These are phyloP conservation scores for Aspergillus hancockii DNA, from an alignment of 495 filamentous ascomycete species.

Conservation along the genomic window DNA sequence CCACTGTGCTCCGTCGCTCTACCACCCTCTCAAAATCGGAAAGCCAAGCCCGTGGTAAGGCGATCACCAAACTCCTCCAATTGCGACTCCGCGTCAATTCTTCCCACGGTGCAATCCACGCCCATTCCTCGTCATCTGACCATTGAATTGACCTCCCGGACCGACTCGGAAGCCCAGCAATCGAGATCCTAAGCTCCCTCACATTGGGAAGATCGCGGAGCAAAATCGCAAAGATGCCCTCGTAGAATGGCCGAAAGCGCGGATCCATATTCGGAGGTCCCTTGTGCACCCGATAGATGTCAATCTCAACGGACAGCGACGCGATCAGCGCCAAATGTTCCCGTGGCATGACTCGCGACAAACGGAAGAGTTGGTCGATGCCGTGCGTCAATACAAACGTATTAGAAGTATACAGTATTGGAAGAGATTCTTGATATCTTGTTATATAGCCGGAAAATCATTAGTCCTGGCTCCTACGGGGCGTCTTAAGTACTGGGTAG, in stretches of 20 bases:
- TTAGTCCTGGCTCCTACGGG: not conserved
- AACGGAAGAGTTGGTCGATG: slow-evolving; percentile 16
- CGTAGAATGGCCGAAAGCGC: slow-evolving; percentile 7
- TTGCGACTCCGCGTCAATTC: slow-evolving; percentile 6
- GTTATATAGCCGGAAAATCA: not conserved
- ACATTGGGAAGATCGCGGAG: slow-evolving; percentile 1
- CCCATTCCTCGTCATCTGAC: slow-evolving; percentile 6
- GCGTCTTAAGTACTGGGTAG: not conserved
- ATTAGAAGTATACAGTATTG: slow-evolving; percentile 10
- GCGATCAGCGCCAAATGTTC: slow-evolving; percentile 7
- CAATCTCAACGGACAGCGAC: slow-evolving; percentile 14
- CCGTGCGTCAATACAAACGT: slow-evolving; percentile 16
- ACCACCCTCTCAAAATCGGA: slow-evolving; percentile 8
- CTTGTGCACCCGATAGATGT: slow-evolving; percentile 11
- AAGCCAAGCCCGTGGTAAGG: slow-evolving; percentile 6
- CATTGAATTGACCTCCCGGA: slow-evolving; percentile 1
- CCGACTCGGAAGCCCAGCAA: slow-evolving; percentile 12
- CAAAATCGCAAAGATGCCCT: slow-evolving; percentile 4
- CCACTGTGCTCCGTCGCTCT: slow-evolving; percentile 5
- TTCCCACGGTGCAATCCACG: slow-evolving; percentile 17
- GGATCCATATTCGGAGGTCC: slow-evolving; percentile 7
- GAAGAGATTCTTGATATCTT: slow-evolving; percentile 11
- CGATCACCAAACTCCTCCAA: slow-evolving; percentile 14
- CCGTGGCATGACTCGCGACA: slow-evolving; percentile 5
- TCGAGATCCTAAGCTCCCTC: slow-evolving; percentile 8